These are phyloP conservation scores for Amorphotheca resinae DNA, from an alignment of 495 filamentous ascomycete species.

Conservation along the genomic window DNA sequence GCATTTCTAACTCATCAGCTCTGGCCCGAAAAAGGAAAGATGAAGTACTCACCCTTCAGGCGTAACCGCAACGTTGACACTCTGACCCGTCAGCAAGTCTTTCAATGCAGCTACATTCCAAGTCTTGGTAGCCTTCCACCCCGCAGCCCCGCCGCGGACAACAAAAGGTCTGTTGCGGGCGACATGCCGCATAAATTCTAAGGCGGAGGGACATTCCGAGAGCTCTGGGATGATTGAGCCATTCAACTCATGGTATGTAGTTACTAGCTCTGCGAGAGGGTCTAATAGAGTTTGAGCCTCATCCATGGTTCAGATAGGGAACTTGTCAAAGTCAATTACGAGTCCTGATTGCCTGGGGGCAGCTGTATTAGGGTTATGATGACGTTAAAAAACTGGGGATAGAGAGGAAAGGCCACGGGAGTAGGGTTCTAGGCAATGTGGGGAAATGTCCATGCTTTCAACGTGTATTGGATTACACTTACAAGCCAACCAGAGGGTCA, in stretches of 20 bases:
- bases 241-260: constrained; percentile 58
- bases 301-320: not conserved
- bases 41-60: constrained; percentile 41
- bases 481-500: no score
- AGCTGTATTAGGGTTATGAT: no score
- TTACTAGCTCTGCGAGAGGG: constrained; percentile 40
- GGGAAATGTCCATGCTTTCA: not conserved
- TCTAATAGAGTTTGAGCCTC: not conserved
- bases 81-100: constrained; percentile 32
- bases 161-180: constrained; percentile 58
- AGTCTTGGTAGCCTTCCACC: constrained; percentile 44
- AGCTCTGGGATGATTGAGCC: constrained; percentile 40
- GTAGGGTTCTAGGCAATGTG: not conserved
- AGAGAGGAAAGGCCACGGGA: not conserved
- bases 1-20: constrained; percentile 41
- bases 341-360: no score
- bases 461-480: no score
- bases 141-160: constrained; percentile 39
- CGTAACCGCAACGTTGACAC: constrained; percentile 60
- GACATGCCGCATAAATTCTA: constrained; percentile 64
- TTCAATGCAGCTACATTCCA: constrained; percentile 49
- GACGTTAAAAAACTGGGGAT: no score
- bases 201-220: constrained; percentile 46
- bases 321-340: no score
- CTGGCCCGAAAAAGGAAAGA: not conserved